Evolutionary conservation across 2,329 filamentous ascomycete genomes (phyloP), one percentile per base, ranked within the genome.

Genomic region (Amphichorda felina): DNA sequence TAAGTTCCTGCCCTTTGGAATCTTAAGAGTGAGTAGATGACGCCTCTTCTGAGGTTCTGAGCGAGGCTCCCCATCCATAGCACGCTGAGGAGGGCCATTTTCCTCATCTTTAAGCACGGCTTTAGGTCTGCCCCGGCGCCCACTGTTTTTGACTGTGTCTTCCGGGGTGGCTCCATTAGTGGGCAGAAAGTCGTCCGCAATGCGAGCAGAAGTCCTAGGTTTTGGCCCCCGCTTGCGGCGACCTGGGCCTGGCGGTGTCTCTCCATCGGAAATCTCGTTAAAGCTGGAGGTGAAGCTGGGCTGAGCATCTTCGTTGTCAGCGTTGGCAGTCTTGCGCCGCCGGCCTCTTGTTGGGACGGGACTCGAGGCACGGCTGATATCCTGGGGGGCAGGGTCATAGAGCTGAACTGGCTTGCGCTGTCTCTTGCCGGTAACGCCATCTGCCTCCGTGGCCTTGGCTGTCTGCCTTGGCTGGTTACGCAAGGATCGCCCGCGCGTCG

Each of bases 391-490:
- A 26, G 67, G 66, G 30, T 71, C 68, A 30, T 69, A 66, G 8
- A 66, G 44, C 33, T 61, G 60, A 2, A 70, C 64, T 2, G 68
- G 63, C 45, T 68, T 72, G 35, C 70, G 60, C n/a, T 59, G 56
- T 19, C 72, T 60, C 48, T 75, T 75, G 31, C 69, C 68, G 9
- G 62, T 60, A 3, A 69, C 55, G 17, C 68, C 59, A 28, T 39
- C 61, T 13, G 68, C 62, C 45, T 76, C 72, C 9, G 68, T 66
- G n/a, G 70, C 68, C 51, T 74, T 74, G 40, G 66, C 68, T 3
- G 70, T 76, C 44, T 68, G 68, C 49, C 66, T 68, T 6, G 68
- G 69, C 39, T 73, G 66, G 46, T 72, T 72, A 35, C 72, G 68
- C 25, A 75, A 57, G 24, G 72, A 63, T 21, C 72, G 63, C 4